phyloP scores from a whole-genome alignment of 139 green algal genomes.

The Monoraphidium neglectum region DNA sequence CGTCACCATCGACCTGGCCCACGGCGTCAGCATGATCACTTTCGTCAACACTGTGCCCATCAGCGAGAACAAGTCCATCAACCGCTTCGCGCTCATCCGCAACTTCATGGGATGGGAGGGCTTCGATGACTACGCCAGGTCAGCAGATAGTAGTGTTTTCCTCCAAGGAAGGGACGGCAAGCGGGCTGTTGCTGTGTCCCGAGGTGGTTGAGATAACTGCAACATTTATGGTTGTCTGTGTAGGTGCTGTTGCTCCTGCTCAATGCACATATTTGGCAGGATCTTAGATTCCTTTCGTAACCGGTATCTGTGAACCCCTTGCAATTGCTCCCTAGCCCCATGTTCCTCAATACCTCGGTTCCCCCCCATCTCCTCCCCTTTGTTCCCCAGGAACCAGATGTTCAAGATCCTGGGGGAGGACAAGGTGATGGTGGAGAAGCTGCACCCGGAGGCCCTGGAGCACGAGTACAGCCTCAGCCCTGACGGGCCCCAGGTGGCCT shows the following conservation, averaged over 20 bases:
- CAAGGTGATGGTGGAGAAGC: conserved; percentile 37
- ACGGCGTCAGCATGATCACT: conserved; percentile 36
- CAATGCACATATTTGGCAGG: background rate
- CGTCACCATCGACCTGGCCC: conserved; percentile 75
- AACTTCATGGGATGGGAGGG: conserved; percentile 52
- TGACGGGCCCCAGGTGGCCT: conserved; percentile 40
- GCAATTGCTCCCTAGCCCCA: background rate
- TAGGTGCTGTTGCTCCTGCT: background rate
- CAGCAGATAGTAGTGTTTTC: conserved; percentile 24
- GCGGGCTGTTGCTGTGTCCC: background rate
- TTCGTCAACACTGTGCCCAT: conserved; percentile 79
- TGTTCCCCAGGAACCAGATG: conserved; percentile 18
- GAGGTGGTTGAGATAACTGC: background rate
- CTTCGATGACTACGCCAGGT: conserved; percentile 66
- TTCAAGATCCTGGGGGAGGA: conserved; percentile 46
- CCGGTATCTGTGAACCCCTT: background rate
- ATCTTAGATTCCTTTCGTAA: background rate
- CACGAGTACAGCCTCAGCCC: conserved; percentile 26
- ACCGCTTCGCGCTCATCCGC: conserved; percentile 82
- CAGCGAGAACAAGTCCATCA: conserved; percentile 60
- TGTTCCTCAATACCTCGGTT: background rate
- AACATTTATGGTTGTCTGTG: background rate
- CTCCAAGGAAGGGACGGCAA: background rate
- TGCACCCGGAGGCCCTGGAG: conserved; percentile 17
- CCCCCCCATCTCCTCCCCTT: too few relatives aligned